Conservation (phyloP, 1,139 yeast genomes). For the Geotrichum cucujoidarum region DNA sequence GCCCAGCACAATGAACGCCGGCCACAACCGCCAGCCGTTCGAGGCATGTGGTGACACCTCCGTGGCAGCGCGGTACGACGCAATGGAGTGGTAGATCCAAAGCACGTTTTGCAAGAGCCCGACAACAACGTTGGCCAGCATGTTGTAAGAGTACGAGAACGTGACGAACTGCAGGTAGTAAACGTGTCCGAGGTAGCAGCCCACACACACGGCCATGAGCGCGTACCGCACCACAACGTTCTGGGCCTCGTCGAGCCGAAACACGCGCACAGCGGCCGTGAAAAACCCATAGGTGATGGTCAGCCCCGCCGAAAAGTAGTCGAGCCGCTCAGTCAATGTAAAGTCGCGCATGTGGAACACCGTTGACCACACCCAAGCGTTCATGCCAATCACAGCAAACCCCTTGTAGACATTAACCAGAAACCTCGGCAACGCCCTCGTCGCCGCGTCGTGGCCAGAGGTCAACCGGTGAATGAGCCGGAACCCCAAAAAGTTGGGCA, state of each 20-base stretch:
- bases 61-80: constrained; percentile 12
- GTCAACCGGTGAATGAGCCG: constrained; percentile 32
- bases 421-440: constrained; percentile 12
- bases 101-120: constrained; percentile 69
- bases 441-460: not conserved
- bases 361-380: constrained; percentile 84
- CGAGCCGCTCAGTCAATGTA: constrained; percentile 71
- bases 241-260: constrained; percentile 48
- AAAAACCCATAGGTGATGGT: constrained; percentile 78
- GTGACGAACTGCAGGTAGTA: constrained; percentile 55
- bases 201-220: constrained; percentile 41
- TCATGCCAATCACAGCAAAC: constrained; percentile 60
- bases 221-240: constrained; percentile 32
- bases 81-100: constrained; percentile 42
- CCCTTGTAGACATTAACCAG: constrained; percentile 39
- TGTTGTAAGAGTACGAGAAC: constrained; percentile 92
- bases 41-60: constrained; percentile 9
- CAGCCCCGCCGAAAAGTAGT: constrained; percentile 88
- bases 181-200: constrained; percentile 59
- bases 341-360: constrained; percentile 86
- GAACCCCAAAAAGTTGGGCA: constrained; percentile 67
- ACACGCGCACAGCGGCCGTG: constrained; percentile 55
- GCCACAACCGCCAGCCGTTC: constrained; percentile 46
- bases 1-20: constrained; percentile 47
- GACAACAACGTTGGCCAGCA: constrained; percentile 78